These are phyloP conservation scores for Drosera capensis DNA, from an alignment of 148 eudicot species.

Conservation along the genomic window DNA sequence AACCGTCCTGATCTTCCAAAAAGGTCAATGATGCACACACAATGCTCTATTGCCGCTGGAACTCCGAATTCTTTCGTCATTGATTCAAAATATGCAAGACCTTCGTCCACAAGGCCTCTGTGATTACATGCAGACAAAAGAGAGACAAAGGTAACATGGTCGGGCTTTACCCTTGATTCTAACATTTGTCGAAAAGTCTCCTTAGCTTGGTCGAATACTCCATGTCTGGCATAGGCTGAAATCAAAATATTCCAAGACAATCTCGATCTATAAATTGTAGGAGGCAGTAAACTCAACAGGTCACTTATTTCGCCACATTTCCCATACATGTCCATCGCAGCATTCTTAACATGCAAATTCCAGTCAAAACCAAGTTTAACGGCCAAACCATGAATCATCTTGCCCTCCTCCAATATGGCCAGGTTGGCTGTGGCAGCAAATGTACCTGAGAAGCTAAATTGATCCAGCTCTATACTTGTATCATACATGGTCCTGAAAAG, in stretches of 20 bases:
- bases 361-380: constrained; percentile 40
- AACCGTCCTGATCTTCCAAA: constrained; percentile 65
- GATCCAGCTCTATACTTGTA: constrained; percentile 30
- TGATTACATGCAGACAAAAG: constrained; percentile 79
- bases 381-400: constrained; percentile 47
- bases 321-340: constrained; percentile 76
- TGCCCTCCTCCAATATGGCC: constrained; percentile 59
- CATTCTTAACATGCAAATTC: constrained; percentile 30
- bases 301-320: constrained; percentile 64
- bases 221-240: constrained; percentile 58
- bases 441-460: constrained; percentile 60
- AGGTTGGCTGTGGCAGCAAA: constrained; percentile 61
- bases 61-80: constrained; percentile 53
- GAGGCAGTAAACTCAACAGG: constrained; percentile 47
- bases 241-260: constrained; percentile 65
- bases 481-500: constrained; percentile 42
- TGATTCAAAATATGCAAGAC: constrained; percentile 36
- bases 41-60: constrained; percentile 56
- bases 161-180: constrained; percentile 29
- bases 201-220: constrained; percentile 37
- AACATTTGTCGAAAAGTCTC: constrained; percentile 54
- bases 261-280: constrained; percentile 28
- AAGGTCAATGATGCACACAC: constrained; percentile 65
- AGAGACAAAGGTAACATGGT: constrained; percentile 68
- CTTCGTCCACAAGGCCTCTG: constrained; percentile 65